Percentiles rank a stretch among this genome's conserved stretches.
Conservation (phyloP, 2,329 filamentous ascomycete genomes). For the Coniochaeta sp. region DNA sequence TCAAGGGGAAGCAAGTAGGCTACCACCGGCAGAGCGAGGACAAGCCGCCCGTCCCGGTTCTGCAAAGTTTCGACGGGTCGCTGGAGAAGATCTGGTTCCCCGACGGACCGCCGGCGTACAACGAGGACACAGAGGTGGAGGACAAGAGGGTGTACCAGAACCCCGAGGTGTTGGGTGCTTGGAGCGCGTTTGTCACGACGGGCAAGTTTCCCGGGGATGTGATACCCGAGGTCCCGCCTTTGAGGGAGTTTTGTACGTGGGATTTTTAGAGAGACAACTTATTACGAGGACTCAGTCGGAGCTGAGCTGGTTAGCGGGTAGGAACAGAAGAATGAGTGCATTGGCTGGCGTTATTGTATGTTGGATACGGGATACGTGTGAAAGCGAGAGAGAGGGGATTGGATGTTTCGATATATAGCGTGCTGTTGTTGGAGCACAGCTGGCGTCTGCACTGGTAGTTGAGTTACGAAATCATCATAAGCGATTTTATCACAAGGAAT, state of each 20-base stretch:
- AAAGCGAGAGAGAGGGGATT: too few species aligned
- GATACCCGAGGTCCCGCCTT: conserved; percentile 73
- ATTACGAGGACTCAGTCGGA: too few species aligned
- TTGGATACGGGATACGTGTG: too few species aligned
- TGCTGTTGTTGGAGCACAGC: too few species aligned
- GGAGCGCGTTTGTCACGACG: conserved; percentile 53
- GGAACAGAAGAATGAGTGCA: too few species aligned
- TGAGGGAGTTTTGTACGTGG: conserved; percentile 67
- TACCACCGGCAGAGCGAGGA: conserved; percentile 25
- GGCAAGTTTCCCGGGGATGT: conserved; percentile 63
- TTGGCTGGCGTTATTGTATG: too few species aligned
- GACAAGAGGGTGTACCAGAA: conserved; percentile 43
- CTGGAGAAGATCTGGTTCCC: conserved; percentile 68
- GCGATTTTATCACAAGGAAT: too few species aligned
- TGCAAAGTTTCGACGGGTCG: conserved; percentile 43
- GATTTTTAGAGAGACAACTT: conserved; percentile 51
- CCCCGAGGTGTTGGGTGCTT: conserved; percentile 31
- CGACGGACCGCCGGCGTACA: conserved; percentile 57
- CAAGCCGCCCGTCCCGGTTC: conserved; percentile 30
- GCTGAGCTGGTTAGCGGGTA: too few species aligned
- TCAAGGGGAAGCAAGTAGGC: conserved; percentile 22
- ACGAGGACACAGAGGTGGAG: conserved; percentile 54
- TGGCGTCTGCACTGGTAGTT: too few species aligned
- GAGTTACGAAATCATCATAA: too few species aligned
- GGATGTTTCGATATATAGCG: too few species aligned